Percentiles rank a stretch among this genome's conserved stretches.
Conservation (phyloP, 768 basidiomycete genomes). For the Clavulina sp. region DNA sequence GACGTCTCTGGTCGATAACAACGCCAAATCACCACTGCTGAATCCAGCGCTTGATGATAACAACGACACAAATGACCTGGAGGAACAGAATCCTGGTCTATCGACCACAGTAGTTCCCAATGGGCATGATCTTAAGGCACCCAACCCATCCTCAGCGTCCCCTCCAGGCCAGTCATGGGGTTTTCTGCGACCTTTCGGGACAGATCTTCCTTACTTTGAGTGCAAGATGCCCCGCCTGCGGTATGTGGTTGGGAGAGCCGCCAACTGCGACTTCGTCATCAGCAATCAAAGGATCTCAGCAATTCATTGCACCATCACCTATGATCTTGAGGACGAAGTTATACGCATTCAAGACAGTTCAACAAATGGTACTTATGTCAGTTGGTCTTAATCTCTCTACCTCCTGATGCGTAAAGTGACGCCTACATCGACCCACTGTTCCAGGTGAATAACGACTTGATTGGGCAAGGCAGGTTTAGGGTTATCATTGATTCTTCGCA, state of each 20-base stretch:
- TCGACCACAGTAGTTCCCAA: too few relatives aligned
- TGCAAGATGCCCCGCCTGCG: constrained; percentile 26
- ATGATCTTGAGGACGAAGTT: constrained; percentile 34
- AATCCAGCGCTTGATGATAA: too few relatives aligned
- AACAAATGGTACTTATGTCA: constrained; percentile 53
- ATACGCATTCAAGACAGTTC: constrained; percentile 39
- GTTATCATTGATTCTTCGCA: constrained; percentile 68
- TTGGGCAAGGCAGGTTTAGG: constrained; percentile 37
- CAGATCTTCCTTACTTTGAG: too few relatives aligned
- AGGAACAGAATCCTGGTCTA: too few relatives aligned
- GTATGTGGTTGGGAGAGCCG: constrained; percentile 41
- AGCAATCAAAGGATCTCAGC: constrained; percentile 52
- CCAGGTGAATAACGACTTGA: constrained; percentile 50
- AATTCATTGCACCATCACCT: constrained; percentile 36
- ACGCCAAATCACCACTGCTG: too few relatives aligned
- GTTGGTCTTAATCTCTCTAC: constrained; percentile 5
- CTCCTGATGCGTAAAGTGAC: background rate
- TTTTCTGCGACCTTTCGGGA: too few relatives aligned
- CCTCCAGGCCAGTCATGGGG: too few relatives aligned
- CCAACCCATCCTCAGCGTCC: too few relatives aligned
- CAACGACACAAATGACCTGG: too few relatives aligned
- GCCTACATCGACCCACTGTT: background rate
- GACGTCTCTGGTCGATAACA: too few relatives aligned
- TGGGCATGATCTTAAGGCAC: too few relatives aligned
- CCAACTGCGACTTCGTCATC: constrained; percentile 35